Percentiles rank a stretch among this genome's conserved stretches.
phyloP scores from a whole-genome alignment of 2,329 filamentous ascomycete genomes.

The Epichloe gansuensis region DNA sequence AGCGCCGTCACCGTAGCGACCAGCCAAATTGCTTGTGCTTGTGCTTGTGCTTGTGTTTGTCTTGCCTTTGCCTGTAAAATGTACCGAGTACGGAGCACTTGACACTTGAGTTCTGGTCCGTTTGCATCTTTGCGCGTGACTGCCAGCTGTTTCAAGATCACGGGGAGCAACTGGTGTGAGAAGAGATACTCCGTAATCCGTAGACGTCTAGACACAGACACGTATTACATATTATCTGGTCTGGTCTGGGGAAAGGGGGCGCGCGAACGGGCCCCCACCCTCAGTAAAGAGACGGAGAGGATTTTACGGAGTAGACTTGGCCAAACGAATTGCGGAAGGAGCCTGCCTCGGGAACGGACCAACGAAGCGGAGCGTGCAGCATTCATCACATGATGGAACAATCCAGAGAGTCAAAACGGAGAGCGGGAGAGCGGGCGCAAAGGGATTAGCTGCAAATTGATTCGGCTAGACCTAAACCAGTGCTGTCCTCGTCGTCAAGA shows the following conservation, averaged over 20 bases:
- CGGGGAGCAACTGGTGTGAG: background rate
- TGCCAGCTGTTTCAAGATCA: constrained; percentile 5
- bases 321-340: too few species aligned
- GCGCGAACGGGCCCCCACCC: too few species aligned
- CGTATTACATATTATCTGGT: background rate
- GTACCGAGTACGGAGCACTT: too few species aligned
- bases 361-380: constrained; percentile 2
- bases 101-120: too few species aligned
- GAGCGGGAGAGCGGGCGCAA: background rate
- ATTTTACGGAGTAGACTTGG: too few species aligned
- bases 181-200: background rate
- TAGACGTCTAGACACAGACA: background rate
- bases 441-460: background rate
- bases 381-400: constrained; percentile 5
- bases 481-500: too few species aligned
- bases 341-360: background rate
- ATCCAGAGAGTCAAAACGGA: background rate
- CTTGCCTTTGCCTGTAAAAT: too few species aligned
- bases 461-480: background rate
- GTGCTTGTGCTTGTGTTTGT: too few species aligned
- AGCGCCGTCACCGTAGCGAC: too few species aligned
- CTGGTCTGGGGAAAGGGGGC: background rate
- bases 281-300: background rate
- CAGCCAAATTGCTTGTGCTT: too few species aligned
- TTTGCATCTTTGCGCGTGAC: constrained; percentile 2